Conservation (phyloP, 2,329 filamentous ascomycete genomes). For the Colletotrichum theobromicola region DNA sequence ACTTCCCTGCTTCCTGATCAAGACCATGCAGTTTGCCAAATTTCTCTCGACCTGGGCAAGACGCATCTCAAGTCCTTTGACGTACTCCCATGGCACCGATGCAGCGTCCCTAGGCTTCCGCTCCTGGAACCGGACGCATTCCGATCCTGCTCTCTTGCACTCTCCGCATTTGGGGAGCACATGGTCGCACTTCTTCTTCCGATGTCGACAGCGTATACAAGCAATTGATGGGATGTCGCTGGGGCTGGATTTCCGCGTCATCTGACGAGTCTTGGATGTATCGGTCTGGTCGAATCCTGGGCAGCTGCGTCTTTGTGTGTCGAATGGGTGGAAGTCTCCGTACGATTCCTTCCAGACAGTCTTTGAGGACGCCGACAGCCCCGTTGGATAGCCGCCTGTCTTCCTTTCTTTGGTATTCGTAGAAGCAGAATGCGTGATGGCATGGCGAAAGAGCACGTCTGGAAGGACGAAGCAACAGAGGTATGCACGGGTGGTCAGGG, state of each 20-base stretch:
- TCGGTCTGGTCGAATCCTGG: background rate
- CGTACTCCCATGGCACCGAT: conserved; percentile 2
- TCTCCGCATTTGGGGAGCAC: background rate
- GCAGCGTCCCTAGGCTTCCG: background rate
- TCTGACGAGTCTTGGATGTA: background rate
- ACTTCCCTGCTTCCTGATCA: background rate
- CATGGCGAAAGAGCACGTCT: background rate
- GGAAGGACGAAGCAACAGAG: background rate
- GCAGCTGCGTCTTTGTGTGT: background rate
- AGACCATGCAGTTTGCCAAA: background rate
- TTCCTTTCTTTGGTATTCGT: background rate
- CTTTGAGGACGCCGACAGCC: background rate
- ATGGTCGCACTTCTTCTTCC: conserved; percentile 9
- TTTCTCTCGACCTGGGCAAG: background rate
- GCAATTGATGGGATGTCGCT: background rate
- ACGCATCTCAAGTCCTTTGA: conserved; percentile 1
- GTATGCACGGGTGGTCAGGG: background rate
- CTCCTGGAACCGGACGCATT: background rate
- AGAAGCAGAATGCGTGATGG: background rate
- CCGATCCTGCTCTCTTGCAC: background rate
- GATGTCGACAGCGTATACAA: background rate
- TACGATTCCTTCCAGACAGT: background rate
- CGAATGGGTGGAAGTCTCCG: background rate
- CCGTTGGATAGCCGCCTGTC: background rate
- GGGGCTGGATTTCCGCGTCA: background rate